These are phyloP conservation scores for Coemansia sp. DNA, from an alignment of 192 early-diverging fungal genomes.

Conservation along the genomic window DNA sequence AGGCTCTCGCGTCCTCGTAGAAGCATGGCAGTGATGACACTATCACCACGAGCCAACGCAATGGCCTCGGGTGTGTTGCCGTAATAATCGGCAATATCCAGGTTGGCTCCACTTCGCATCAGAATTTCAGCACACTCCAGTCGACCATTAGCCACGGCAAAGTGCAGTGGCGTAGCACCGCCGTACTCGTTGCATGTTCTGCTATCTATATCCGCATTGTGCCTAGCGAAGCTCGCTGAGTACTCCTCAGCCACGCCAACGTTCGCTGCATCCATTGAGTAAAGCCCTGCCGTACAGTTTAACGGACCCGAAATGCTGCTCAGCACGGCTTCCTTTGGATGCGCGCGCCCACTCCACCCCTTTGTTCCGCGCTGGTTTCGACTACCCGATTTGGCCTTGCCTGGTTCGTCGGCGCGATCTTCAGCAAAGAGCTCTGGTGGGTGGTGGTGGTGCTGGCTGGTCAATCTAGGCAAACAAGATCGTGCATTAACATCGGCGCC, in stretches of 20 bases:
- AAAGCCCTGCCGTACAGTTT: slow-evolving; percentile 23
- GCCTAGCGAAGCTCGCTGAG: neutral
- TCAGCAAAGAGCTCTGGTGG: neutral
- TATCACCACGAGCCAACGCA: slow-evolving; percentile 31
- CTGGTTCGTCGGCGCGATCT: neutral
- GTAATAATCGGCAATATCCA: slow-evolving; percentile 59
- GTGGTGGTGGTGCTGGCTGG: neutral
- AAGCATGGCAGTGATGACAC: neutral
- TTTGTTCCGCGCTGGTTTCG: slow-evolving; percentile 19
- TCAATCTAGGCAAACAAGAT: neutral
- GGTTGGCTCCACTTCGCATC: slow-evolving; percentile 60
- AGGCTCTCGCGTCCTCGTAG: slow-evolving; percentile 3
- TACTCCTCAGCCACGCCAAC: neutral
- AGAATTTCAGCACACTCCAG: slow-evolving; percentile 60
- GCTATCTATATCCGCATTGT: neutral
- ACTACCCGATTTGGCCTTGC: neutral
- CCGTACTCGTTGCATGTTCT: slow-evolving; percentile 23
- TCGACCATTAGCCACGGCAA: slow-evolving; percentile 78
- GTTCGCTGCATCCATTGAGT: slow-evolving; percentile 31
- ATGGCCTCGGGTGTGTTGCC: slow-evolving; percentile 46
- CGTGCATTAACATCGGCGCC: slow-evolving; percentile 71
- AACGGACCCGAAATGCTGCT: slow-evolving; percentile 37
- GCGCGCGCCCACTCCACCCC: slow-evolving; percentile 18
- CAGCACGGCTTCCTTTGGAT: neutral
- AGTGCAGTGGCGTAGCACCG: slow-evolving; percentile 79